These are phyloP conservation scores for Rhodotorula diobovata DNA, from an alignment of 768 basidiomycete species.

Conservation along the genomic window DNA sequence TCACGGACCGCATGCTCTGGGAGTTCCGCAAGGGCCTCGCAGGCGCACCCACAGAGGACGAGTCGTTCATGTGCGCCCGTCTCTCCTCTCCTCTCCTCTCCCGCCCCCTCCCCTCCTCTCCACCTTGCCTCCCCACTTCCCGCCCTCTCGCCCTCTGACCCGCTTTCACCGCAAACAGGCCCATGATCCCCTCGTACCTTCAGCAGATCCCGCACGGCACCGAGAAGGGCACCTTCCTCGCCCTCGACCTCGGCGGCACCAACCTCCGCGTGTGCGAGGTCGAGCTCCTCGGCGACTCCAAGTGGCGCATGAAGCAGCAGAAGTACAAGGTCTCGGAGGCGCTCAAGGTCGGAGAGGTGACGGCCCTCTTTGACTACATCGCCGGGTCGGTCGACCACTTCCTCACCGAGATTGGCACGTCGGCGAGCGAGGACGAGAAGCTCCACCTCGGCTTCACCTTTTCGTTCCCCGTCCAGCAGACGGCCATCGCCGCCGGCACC, in stretches of 20 bases:
- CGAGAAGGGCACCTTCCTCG: conserved; percentile 92
- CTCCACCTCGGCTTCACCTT: conserved; percentile 86
- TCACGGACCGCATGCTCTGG: conserved; percentile 71
- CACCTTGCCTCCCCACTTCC: neutral
- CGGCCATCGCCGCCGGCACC: conserved; percentile 80
- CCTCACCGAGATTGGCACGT: conserved; percentile 62
- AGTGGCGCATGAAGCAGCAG: conserved; percentile 84
- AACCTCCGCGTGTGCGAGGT: conserved; percentile 82
- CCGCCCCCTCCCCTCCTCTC: neutral
- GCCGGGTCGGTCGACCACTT: conserved; percentile 95
- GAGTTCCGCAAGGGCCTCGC: conserved; percentile 73
- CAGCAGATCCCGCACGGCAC: conserved; percentile 90
- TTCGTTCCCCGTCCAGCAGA: conserved; percentile 80
- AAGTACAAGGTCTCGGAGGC: conserved; percentile 94
- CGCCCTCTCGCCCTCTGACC: neutral
- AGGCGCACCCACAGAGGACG: conserved; percentile 59
- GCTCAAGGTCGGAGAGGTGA: conserved; percentile 87
- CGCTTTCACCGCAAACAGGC: conserved; percentile 11
- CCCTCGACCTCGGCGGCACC: conserved; percentile 93
- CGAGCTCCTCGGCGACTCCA: conserved; percentile 77
- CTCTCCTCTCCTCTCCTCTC: conserved; percentile 3
- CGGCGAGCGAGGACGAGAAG: conserved; percentile 43
- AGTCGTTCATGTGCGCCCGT: conserved; percentile 55
- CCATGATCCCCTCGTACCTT: conserved; percentile 79
- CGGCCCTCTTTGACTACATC: conserved; percentile 88